Percentiles rank a stretch among this genome's conserved stretches.
Conservation (phyloP, 2,329 filamentous ascomycete genomes). For the Thielaviopsis musarum region DNA sequence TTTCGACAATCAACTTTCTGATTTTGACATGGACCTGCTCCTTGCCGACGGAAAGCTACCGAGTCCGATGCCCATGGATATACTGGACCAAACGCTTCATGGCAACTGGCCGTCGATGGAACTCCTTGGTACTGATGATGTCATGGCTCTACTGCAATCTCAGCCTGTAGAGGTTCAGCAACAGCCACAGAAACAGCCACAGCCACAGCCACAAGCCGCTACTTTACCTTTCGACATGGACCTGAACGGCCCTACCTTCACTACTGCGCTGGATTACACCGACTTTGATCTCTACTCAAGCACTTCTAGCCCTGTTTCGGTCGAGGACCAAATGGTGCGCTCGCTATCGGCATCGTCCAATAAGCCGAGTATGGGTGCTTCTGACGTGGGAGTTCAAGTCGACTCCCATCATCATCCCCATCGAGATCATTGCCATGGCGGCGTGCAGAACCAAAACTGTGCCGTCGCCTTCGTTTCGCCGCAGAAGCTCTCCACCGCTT, state of each 20-base stretch:
- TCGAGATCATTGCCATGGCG: neutral
- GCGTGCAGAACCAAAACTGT: neutral
- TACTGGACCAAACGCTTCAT: too few species aligned
- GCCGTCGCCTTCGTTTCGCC: neutral
- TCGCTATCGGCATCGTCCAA: neutral
- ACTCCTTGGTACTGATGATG: neutral
- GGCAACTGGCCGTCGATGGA: too few species aligned
- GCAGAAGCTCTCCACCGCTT: neutral
- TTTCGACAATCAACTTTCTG: too few species aligned
- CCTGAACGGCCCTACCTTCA: neutral
- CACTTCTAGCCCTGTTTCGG: slow-evolving; percentile 27
- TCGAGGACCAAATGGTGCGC: slow-evolving; percentile 25
- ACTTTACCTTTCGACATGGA: neutral
- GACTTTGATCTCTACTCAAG: slow-evolving; percentile 40
- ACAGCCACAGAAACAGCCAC: neutral
- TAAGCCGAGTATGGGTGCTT: neutral
- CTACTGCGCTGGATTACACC: slow-evolving; percentile 23
- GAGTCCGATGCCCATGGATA: too few species aligned
- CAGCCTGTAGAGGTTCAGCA: neutral
- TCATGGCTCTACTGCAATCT: neutral
- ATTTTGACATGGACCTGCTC: too few species aligned
- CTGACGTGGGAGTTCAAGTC: neutral
- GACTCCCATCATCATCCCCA: neutral
- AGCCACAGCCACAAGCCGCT: neutral
- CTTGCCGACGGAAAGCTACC: too few species aligned